A percentile compares a stretch with the other conserved stretches of the same genome.
Evolutionary conservation across 1,139 yeast species (phyloP).

Genomic region (Saccharomyces hybrid): DNA sequence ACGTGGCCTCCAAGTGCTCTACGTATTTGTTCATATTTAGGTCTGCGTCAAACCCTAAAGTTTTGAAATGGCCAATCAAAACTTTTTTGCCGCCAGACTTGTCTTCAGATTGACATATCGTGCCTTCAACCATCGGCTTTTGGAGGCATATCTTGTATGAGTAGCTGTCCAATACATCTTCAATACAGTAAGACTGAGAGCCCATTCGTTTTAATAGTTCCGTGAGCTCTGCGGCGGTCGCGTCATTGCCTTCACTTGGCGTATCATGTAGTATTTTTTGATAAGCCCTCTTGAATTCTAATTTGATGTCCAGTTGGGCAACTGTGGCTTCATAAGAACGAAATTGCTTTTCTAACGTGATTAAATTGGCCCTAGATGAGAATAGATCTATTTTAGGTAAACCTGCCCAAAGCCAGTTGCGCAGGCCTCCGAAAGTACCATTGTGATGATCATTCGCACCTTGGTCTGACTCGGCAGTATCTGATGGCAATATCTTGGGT

Average conservation of each 20-base stretch:
- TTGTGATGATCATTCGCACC: neutral
- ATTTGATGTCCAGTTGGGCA: neutral
- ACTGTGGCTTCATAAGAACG: neutral
- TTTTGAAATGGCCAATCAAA: constrained; percentile 19
- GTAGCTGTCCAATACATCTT: constrained; percentile 19
- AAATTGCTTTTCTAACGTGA: neutral
- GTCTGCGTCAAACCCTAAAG: constrained; percentile 13
- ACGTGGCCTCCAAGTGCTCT: constrained; percentile 18
- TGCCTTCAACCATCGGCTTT: constrained; percentile 11
- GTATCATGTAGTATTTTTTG: neutral
- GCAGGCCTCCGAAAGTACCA: constrained; percentile 2
- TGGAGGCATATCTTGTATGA: constrained; percentile 21
- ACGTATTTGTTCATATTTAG: constrained; percentile 13
- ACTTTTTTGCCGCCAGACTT: constrained; percentile 19
- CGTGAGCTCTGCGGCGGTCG: constrained; percentile 5
- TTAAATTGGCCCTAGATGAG: neutral
- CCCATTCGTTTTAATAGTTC: constrained; percentile 11
- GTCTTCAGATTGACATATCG: constrained; percentile 20
- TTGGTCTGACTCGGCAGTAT: neutral
- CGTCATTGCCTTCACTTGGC: neutral
- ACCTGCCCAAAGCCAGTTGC: neutral
- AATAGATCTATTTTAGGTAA: neutral
- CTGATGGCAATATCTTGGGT: constrained; percentile 1
- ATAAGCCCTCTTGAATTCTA: neutral
- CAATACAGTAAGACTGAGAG: constrained; percentile 7